phyloP scores from a whole-genome alignment of 768 basidiomycete genomes.

The Amanita thiersii region DNA sequence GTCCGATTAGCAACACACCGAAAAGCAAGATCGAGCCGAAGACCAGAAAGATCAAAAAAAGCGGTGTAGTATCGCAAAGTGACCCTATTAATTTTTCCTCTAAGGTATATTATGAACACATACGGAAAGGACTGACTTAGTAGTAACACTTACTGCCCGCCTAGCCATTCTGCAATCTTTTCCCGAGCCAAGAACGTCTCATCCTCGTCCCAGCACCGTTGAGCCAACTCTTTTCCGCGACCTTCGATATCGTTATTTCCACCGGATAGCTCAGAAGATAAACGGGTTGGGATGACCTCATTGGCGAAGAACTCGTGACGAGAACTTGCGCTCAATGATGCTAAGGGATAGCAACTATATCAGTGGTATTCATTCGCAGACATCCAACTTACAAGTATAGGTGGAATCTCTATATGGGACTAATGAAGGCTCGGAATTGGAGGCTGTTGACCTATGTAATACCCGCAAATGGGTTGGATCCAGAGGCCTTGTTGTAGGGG shows the following conservation, averaged over 20 bases:
- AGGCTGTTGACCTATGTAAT: constrained; percentile 67
- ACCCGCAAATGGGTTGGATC: constrained; percentile 37
- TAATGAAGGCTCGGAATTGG: constrained; percentile 78
- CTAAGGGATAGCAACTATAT: constrained; percentile 10
- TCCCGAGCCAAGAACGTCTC: constrained; percentile 77
- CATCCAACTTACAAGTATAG: neutral
- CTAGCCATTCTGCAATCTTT: constrained; percentile 96
- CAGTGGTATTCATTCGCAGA: neutral
- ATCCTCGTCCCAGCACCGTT: constrained; percentile 81
- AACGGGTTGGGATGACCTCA: constrained; percentile 37
- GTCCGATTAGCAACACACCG: constrained; percentile 37
- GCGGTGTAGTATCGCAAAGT: constrained; percentile 78
- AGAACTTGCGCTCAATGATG: constrained; percentile 24
- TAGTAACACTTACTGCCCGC: constrained; percentile 67
- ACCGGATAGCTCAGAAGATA: constrained; percentile 33
- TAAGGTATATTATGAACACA: constrained; percentile 21
- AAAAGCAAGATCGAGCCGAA: constrained; percentile 86
- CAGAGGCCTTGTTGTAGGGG: constrained; percentile 30
- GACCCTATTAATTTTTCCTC: constrained; percentile 67
- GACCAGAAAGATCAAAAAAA: constrained; percentile 77
- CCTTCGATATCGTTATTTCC: constrained; percentile 49
- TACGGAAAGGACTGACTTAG: constrained; percentile 7
- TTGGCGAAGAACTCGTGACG: constrained; percentile 46
- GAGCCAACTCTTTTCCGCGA: constrained; percentile 65
- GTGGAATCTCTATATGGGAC: constrained; percentile 38